A percentile compares a stretch with the other conserved stretches of the same genome.
phyloP scores from a whole-genome alignment of 352 stramenopile species.

The Globisporangium cystogenes region DNA sequence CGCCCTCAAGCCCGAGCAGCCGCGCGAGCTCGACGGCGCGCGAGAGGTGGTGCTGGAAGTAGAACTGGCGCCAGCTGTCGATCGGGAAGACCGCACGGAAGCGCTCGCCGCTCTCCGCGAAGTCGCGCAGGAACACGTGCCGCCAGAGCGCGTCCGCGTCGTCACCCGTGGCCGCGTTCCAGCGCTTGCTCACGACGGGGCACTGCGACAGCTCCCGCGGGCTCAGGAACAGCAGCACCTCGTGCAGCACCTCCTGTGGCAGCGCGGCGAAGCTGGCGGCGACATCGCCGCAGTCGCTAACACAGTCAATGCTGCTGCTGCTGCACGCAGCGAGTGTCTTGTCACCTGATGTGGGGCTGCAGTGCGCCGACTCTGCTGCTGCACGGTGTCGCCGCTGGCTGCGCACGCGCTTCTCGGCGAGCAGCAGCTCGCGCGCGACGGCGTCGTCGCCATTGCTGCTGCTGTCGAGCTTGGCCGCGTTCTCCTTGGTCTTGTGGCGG shows the following conservation, averaged over 20 bases:
- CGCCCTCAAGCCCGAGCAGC: slow-evolving; percentile 24
- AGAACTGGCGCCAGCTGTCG: slow-evolving; percentile 60
- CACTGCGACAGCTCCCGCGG: slow-evolving; percentile 39
- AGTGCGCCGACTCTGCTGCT: background rate
- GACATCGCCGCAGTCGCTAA: background rate
- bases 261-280: slow-evolving; percentile 15
- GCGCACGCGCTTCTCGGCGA: slow-evolving; percentile 12
- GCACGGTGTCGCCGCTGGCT: slow-evolving; percentile 1
- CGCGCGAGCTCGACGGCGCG: slow-evolving; percentile 57
- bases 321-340: background rate
- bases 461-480: background rate
- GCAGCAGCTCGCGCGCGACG: slow-evolving; percentile 15
- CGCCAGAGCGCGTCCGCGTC: slow-evolving; percentile 38
- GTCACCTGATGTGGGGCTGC: background rate
- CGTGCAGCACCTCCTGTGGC: slow-evolving; percentile 35
- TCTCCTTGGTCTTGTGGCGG: slow-evolving; percentile 38
- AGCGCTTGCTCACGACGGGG: slow-evolving; percentile 35
- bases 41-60: slow-evolving; percentile 64
- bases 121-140: slow-evolving; percentile 48
- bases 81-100: slow-evolving; percentile 48
- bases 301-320: background rate
- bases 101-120: slow-evolving; percentile 36
- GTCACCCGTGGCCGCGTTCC: slow-evolving; percentile 27
- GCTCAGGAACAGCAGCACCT: slow-evolving; percentile 48
- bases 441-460: slow-evolving; percentile 8